Evolutionary conservation across 805 yeast species (phyloP), one percentile per base, ranked within the genome.

Genomic region (Wickerhamomyces tratensis): DNA sequence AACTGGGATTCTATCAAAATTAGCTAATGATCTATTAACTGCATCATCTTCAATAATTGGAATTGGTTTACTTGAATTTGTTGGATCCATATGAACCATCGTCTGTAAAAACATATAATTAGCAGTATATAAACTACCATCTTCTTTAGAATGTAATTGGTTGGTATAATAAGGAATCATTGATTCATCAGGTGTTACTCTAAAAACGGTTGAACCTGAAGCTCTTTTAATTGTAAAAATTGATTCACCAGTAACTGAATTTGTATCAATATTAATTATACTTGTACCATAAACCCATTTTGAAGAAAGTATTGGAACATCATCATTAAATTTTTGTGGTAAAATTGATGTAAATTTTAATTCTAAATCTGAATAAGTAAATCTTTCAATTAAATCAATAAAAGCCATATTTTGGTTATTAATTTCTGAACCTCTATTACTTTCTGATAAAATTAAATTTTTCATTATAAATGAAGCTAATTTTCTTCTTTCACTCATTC

Each of bases 1-100:
- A 7, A 81, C 78, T 0, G 96, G 94, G 1, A 84, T 77, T 14
- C 88, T 63, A 52, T 86, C 95, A 45, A 87, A 67, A 14, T 78
- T 69, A 6, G 71, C 58, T 15, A 87, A 54, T 0, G 89, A 84
- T 30, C 84, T 66, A 2, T 55, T 50, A 13, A 69, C 58, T 55
- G 67, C 47, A 59, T 70, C 55, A 41, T 76, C 82, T 27, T 73
- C 73, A 7, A 73, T 67, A 9, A 81, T 56, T 3, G 77, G 71
- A 5, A 76, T 48, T 4, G 83, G 83, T 46, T 68, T 70, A 4
- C 54, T 41, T 5, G 51, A 42, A 6, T 51, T 49, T 6, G 50
- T 41, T 4, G 59, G 50, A 38, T 68, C 75, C 25, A 70, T 52
- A 25, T 71, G 72, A 41, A 69, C 64, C 43, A 73, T 52, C 29